Percentiles rank a stretch among this genome's conserved stretches.
These are phyloP conservation scores for Termitomyces titanicus DNA, from an alignment of 768 basidiomycete genomes.

Conservation along the genomic window DNA sequence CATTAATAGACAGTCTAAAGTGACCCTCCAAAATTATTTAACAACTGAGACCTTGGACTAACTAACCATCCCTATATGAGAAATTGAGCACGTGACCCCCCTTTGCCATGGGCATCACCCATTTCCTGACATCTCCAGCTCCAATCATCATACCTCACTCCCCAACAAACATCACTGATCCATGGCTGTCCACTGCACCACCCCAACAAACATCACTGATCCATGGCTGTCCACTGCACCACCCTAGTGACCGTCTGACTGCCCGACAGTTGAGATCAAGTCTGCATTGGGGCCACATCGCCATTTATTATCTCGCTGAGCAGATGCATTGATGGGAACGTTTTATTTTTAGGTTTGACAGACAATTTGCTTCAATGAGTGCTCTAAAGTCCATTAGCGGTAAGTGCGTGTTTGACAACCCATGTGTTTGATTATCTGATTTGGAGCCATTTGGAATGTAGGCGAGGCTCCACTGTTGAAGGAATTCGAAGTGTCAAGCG, in stretches of 20 bases:
- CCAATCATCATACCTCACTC: conserved; percentile 48
- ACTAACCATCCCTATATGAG: too few relatives aligned
- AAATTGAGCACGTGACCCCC: too few relatives aligned
- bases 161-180: conserved; percentile 30
- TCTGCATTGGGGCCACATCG: conserved; percentile 78
- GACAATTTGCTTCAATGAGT: conserved; percentile 67
- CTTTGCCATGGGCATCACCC: conserved; percentile 11
- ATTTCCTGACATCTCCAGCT: conserved; percentile 33
- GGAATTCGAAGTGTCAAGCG: conserved; percentile 77
- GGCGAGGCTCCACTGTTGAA: conserved; percentile 71
- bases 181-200: too few relatives aligned
- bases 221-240: conserved; percentile 32
- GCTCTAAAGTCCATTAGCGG: conserved; percentile 74
- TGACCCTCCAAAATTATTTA: too few relatives aligned
- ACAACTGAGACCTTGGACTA: too few relatives aligned
- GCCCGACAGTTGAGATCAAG: conserved; percentile 38
- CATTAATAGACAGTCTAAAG: too few relatives aligned
- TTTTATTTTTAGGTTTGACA: conserved; percentile 78
- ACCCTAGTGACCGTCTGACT: conserved; percentile 20
- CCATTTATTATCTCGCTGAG: conserved; percentile 72
- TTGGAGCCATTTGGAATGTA: too few relatives aligned
- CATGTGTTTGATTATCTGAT: conserved; percentile 1
- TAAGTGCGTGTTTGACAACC: conserved; percentile 28
- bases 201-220: conserved; percentile 33
- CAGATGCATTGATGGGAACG: conserved; percentile 83